Evolutionary conservation across 2,329 filamentous ascomycete species (phyloP).

Genomic region (Orbilia javanica): DNA sequence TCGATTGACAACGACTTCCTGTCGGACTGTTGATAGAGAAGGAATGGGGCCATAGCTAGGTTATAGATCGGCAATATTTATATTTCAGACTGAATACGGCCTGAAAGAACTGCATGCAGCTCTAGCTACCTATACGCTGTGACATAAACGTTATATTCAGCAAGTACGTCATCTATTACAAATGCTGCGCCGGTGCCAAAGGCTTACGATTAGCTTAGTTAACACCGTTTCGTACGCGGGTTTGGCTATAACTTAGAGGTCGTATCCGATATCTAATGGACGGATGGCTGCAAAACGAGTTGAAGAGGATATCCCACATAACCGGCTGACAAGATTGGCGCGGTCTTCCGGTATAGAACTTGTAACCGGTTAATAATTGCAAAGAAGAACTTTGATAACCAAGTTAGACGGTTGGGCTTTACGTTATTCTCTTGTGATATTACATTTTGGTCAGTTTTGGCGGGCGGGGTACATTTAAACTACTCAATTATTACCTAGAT

Average conservation of each 20-base stretch:
- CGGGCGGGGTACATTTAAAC: background rate
- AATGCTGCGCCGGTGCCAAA: background rate
- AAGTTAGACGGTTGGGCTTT: background rate
- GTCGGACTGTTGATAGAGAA: background rate
- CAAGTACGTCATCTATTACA: background rate
- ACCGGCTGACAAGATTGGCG: background rate
- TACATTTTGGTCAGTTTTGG: background rate
- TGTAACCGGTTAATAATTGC: background rate
- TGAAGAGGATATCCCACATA: background rate
- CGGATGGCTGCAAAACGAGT: background rate
- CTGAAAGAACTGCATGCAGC: too few relatives aligned
- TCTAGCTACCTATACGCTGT: background rate
- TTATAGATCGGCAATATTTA: background rate
- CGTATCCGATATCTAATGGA: background rate
- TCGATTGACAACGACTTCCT: background rate
- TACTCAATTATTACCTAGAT: too few relatives aligned
- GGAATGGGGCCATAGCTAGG: background rate
- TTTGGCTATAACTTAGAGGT: background rate
- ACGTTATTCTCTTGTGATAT: background rate
- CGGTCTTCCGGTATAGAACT: background rate
- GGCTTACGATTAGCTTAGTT: background rate
- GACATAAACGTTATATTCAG: background rate
- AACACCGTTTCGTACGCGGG: background rate
- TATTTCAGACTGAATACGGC: background rate
- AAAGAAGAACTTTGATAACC: background rate